Conservation (phyloP, 805 yeast genomes). For the Kluyveromyces dobzhanskii region DNA sequence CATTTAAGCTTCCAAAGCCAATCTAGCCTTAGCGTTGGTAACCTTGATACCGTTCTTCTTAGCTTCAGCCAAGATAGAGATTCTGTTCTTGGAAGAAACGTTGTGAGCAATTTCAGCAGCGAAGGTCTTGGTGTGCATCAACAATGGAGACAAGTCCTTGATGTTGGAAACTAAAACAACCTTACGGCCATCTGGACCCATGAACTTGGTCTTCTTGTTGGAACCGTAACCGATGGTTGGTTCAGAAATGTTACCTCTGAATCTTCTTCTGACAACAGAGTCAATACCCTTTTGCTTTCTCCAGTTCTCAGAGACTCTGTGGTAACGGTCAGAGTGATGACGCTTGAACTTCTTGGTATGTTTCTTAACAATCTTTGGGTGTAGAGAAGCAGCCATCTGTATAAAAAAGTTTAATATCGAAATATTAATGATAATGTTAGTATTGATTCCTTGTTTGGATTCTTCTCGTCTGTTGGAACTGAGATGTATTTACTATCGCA, state of each 20-base stretch:
- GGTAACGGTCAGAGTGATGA: constrained; percentile 99
- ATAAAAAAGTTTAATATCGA: not conserved
- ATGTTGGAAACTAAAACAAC: constrained; percentile 87
- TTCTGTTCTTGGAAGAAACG: constrained; percentile 98
- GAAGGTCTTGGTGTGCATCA: constrained; percentile 95
- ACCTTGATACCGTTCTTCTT: constrained; percentile 97
- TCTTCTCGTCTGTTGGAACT: too few species aligned
- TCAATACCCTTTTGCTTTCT: constrained; percentile 99
- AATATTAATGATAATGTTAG: too few species aligned
- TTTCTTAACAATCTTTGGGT: constrained; percentile 99
- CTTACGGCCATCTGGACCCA: constrained; percentile 98
- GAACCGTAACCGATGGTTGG: constrained; percentile 99
- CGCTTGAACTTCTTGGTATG: constrained; percentile 98
- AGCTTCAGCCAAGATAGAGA: constrained; percentile 91
- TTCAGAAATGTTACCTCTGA: constrained; percentile 98
- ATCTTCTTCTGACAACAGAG: constrained; percentile 99
- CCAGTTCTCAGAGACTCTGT: constrained; percentile 98
- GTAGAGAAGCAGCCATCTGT: constrained; percentile 92
- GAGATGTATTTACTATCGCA: too few species aligned
- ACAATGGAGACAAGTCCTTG: constrained; percentile 87
- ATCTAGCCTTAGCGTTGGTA: constrained; percentile 99
- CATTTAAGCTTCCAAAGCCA: constrained; percentile 88
- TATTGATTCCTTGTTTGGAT: too few species aligned
- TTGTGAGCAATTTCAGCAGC: constrained; percentile 99
- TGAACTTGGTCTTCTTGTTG: constrained; percentile 95